A percentile compares a stretch with the other conserved stretches of the same genome.
phyloP scores from a whole-genome alignment of 2,329 filamentous ascomycete genomes.

The Alternaria arbusti region DNA sequence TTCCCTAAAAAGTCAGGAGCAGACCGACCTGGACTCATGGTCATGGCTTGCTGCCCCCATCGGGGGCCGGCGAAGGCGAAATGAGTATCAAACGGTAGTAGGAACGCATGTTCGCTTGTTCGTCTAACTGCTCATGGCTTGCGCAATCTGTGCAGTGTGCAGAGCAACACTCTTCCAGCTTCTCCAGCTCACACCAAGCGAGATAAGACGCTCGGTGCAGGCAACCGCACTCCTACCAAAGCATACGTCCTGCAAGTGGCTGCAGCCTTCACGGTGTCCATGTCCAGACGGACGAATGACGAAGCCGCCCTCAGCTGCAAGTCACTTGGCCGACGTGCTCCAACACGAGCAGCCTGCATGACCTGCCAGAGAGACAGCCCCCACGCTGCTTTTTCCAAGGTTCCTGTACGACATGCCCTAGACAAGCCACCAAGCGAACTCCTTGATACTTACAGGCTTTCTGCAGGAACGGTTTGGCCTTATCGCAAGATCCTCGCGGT shows the following conservation, averaged over 20 bases:
- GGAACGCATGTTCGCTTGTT: slow-evolving; percentile 36
- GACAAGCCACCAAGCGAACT: slow-evolving; percentile 14
- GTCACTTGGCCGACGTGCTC: slow-evolving; percentile 33
- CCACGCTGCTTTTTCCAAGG: slow-evolving; percentile 37
- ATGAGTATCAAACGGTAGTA: slow-evolving; percentile 32
- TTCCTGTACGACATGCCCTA: slow-evolving; percentile 18
- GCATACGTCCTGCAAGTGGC: slow-evolving; percentile 24
- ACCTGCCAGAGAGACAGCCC: slow-evolving; percentile 24
- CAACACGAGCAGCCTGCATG: slow-evolving; percentile 18
- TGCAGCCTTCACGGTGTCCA: slow-evolving; percentile 1
- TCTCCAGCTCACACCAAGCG: slow-evolving; percentile 23
- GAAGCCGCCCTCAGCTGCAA: slow-evolving; percentile 20
- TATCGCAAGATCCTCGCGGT: slow-evolving; percentile 16
- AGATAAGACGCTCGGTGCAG: slow-evolving; percentile 33
- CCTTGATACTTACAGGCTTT: slow-evolving; percentile 26
- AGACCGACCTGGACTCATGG: slow-evolving; percentile 30
- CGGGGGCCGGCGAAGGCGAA: slow-evolving; percentile 28
- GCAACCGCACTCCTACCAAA: slow-evolving; percentile 20
- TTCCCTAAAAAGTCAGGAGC: slow-evolving; percentile 24
- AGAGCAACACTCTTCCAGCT: slow-evolving; percentile 1
- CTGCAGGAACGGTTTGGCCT: slow-evolving; percentile 33
- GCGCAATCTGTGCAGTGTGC: slow-evolving; percentile 15
- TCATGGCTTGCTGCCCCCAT: slow-evolving; percentile 13
- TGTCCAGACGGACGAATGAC: slow-evolving; percentile 14
- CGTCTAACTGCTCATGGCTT: slow-evolving; percentile 24